phyloP scores from a whole-genome alignment of 2,329 filamentous ascomycete genomes.

The Sporothrix humicola region DNA sequence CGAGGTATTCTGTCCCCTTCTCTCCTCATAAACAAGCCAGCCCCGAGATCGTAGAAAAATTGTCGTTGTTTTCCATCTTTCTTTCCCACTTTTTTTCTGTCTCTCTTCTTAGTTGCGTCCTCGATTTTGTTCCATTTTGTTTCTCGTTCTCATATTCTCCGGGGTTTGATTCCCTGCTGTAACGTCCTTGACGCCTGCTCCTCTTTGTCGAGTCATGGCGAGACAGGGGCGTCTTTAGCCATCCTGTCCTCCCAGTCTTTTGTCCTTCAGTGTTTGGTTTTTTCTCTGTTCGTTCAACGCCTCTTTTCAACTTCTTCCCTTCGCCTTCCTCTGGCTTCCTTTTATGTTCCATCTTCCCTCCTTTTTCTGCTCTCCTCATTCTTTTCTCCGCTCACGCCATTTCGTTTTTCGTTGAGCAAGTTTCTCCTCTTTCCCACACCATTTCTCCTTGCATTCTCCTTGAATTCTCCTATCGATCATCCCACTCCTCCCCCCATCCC shows the following conservation, averaged over 20 bases:
- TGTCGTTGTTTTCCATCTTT: neutral
- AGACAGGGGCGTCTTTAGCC: constrained; percentile 9
- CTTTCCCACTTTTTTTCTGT: neutral
- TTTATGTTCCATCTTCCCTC: constrained; percentile 14
- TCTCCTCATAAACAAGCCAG: neutral
- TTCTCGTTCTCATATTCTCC: constrained; percentile 18
- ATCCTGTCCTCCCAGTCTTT: neutral
- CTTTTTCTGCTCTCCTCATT: neutral
- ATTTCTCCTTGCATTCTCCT: neutral
- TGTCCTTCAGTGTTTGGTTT: neutral
- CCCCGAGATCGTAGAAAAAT: neutral
- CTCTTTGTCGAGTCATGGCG: constrained; percentile 9
- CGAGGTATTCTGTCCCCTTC: neutral
- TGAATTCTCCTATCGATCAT: constrained; percentile 23
- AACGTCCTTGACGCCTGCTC: neutral
- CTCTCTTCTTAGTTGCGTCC: neutral
- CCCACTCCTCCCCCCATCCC: constrained; percentile 3
- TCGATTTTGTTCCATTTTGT: neutral
- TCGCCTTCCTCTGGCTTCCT: neutral
- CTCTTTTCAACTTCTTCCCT: neutral
- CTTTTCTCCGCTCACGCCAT: constrained; percentile 1
- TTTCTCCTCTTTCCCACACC: constrained; percentile 3
- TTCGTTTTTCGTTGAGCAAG: constrained; percentile 19
- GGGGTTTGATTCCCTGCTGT: neutral
- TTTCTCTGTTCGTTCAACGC: neutral